Base-by-base conservation (phyloP, 129 eudicot species). In the Gnaphalium uliginosum region DNA sequence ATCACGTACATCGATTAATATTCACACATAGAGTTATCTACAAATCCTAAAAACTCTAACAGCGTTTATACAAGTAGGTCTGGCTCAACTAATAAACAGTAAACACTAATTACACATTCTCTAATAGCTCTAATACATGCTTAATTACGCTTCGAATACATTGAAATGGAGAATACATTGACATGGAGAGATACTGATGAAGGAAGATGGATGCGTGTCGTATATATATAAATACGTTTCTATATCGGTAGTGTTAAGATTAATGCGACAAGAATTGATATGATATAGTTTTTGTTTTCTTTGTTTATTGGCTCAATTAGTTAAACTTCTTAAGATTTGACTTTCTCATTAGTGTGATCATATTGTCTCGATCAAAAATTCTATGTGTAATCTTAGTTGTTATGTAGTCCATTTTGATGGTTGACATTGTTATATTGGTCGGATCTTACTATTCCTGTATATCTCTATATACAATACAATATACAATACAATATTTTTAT, bases 341-440 rank as follows among this genome's bases (percentile, higher is more conserved):
- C 46, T 66, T 3, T 71, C 10, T 51, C 27, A 27, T 25, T 53
- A 51, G n/a, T 51, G 30, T 53, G n/a, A 11, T 66, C 14, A 48
- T 25, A n/a, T 51, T 71, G 48, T 53, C 64, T 50, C 9, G 48
- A 66, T 66, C 27, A 66, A 66, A 0, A 66, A 66, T 6, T 66
- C 51, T 6, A 11, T n/a, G 19, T 46, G 30, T 18, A 74, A 29
- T 14, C 6, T 62, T 13, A 72, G 26, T 74, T 18, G 48, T 62
- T 74, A 18, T 50, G 39, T 54, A 29, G 41, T 43, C 61, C 46
- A 5, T 26, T 60, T 61, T 64, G 46, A 60, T 74, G 19, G 60
- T 61, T 61, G 70, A 39, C 78, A 61, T 74, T 27, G 32, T 41
- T 74, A 60, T 30, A 11, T 58, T 29, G 14, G 53, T 57, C 10